phyloP scores from a whole-genome alignment of 257 asterid genomes.

The Solanum rostratum region DNA sequence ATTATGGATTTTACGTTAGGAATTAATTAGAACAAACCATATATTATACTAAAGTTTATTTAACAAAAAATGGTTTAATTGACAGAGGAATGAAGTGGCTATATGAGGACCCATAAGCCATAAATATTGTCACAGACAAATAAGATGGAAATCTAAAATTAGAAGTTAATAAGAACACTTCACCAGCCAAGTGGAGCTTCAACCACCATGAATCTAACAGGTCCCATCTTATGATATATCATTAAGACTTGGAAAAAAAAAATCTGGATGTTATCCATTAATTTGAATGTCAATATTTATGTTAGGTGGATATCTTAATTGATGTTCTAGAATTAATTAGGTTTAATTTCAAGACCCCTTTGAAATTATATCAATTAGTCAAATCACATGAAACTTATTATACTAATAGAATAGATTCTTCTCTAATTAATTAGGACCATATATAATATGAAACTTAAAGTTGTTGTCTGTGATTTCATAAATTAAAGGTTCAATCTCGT shows the following conservation, averaged over 20 bases:
- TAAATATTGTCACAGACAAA: slow-evolving; percentile 1
- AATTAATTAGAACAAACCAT: background rate
- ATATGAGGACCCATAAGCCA: slow-evolving; percentile 15
- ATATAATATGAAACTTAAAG: background rate
- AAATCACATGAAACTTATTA: background rate
- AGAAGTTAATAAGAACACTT: background rate
- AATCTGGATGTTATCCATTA: slow-evolving; percentile 8
- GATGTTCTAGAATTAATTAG: background rate
- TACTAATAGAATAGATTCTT: background rate
- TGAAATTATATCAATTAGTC: background rate
- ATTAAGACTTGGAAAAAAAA: slow-evolving; percentile 41
- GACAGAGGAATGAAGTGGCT: background rate
- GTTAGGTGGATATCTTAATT: slow-evolving; percentile 16
- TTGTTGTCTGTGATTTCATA: background rate
- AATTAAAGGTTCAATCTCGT: background rate
- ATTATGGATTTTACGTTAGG: background rate
- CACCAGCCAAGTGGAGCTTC: slow-evolving; percentile 34
- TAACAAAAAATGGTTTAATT: background rate
- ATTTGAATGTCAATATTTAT: slow-evolving; percentile 9
- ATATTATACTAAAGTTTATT: background rate
- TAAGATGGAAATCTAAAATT: background rate
- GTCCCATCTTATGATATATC: slow-evolving; percentile 33
- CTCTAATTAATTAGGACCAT: background rate
- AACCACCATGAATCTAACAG: slow-evolving; percentile 22
- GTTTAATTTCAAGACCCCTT: background rate